A percentile compares a stretch with the other conserved stretches of the same genome.
phyloP scores from a whole-genome alignment of 2,329 filamentous ascomycete genomes.

The Trichoderma hamatum region DNA sequence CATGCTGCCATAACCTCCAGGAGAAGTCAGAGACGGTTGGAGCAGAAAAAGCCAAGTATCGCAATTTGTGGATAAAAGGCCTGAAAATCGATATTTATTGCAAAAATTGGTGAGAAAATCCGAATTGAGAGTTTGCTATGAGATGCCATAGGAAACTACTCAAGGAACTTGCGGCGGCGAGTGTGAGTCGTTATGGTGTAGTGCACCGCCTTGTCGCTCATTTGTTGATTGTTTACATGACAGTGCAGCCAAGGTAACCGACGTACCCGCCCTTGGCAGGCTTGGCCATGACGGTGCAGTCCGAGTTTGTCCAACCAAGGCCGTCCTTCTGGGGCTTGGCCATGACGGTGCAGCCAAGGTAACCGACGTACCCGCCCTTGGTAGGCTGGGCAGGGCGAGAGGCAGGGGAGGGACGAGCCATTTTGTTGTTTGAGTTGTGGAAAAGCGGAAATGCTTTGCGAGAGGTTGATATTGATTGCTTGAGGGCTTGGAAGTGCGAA shows the following conservation, averaged over 20 bases:
- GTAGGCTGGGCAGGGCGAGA: no score
- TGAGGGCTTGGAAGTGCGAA: not conserved
- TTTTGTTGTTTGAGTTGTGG: not conserved
- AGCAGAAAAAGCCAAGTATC: not conserved
- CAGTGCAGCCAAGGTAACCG: conserved; percentile 36
- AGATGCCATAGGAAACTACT: not conserved
- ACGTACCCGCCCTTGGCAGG: no score
- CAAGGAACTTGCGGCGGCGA: not conserved
- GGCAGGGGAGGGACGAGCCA: no score
- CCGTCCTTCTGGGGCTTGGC: not conserved
- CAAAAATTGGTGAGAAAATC: not conserved
- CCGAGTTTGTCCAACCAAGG: no score
- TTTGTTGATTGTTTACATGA: conserved; percentile 39
- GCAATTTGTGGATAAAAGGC: not conserved
- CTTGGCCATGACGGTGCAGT: not conserved
- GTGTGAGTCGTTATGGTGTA: not conserved
- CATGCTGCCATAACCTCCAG: not conserved
- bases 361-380: not conserved
- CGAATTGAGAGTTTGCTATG: not conserved
- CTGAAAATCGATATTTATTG: not conserved
- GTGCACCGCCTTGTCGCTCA: not conserved
- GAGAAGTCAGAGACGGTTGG: not conserved
- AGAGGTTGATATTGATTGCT: not conserved
- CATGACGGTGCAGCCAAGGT: conserved; percentile 13
- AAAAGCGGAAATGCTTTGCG: not conserved